phyloP scores from a whole-genome alignment of 345 rosid species.

The Hibiscus trionum region DNA sequence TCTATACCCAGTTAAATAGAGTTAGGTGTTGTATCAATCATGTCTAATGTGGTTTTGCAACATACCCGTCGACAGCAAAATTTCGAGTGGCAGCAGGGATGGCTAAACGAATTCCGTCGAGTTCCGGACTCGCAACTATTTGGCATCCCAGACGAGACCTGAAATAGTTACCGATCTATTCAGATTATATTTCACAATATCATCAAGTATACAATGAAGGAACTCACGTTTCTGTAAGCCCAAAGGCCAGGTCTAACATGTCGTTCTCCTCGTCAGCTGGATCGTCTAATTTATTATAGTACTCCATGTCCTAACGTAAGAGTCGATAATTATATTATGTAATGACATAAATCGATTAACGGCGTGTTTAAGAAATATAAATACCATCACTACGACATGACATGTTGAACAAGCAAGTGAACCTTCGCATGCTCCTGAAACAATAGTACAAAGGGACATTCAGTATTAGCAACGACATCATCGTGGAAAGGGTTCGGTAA shows the following conservation, averaged over 20 bases:
- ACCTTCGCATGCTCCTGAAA: conserved; percentile 83
- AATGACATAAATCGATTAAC: background rate
- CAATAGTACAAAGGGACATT: conserved; percentile 11
- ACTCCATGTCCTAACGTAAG: conserved; percentile 51
- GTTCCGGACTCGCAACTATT: conserved; percentile 73
- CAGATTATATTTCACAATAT: background rate
- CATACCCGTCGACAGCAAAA: conserved; percentile 78
- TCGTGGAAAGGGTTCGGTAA: background rate
- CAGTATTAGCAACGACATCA: background rate
- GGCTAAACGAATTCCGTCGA: conserved; percentile 73
- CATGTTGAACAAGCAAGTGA: conserved; percentile 97
- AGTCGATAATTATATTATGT: background rate
- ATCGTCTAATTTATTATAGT: conserved; percentile 85
- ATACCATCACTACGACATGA: conserved; percentile 84
- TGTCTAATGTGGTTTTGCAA: conserved; percentile 78
- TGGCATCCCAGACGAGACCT: conserved; percentile 82
- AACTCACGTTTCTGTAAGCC: conserved; percentile 79
- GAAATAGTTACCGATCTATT: conserved; percentile 7
- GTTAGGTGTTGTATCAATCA: background rate
- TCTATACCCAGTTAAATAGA: conserved; percentile 12
- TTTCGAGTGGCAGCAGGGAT: conserved; percentile 83
- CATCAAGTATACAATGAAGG: background rate
- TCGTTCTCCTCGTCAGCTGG: conserved; percentile 98
- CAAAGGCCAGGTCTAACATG: conserved; percentile 95
- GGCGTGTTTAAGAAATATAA: conserved; percentile 2